Evolutionary conservation across 805 yeast species (phyloP), one percentile per base, ranked within the genome.

Genomic region (Wickerhamiella brachini): DNA sequence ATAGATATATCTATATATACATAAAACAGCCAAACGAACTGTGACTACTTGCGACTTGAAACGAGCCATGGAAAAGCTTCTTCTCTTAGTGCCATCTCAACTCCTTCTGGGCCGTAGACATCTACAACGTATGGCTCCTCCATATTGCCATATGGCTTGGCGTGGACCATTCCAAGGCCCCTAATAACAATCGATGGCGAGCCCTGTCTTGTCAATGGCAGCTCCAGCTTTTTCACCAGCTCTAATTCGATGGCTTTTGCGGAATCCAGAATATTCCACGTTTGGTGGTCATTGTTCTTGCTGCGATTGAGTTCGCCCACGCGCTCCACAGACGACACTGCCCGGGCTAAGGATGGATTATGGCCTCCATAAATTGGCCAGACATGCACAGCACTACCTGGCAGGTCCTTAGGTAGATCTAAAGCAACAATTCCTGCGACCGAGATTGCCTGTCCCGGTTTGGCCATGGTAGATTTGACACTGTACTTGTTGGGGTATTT

Each of bases 401-500:
- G 24, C 6, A 44, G 54, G 8, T 47, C 48, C 3, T 54, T 57
- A 1, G 63, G 62, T 7, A 59, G 46, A 49, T 64, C 57, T 1
- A 66, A 50, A 2, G 56, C 62, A 0, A 61, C 56, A n/a, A 67
- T 51, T 0, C 71, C 71, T 2, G 67, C 70, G 8, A 67, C 50
- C 26, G 59, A 67, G 47, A 62, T 62, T 50, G 56, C 56, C 59
- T 52, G 70, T 49, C 68, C 68, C 45, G 60, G 55, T 53, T 51
- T 49, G 51, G 54, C 65, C 44, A 53, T 56, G 59, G 60, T 53
- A 51, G 54, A 59, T 48, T 49, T 46, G 34, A 23, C 54, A 54
- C 45, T 51, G 48, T 55, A 60, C 47, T 43, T 54, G 29, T 64
- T 61, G 50, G 53, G 48, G 34, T 55, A 57, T 42, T 49, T 53